These are phyloP conservation scores for Melaleuca quinquenervia DNA, from an alignment of 345 rosid genomes.

Conservation along the genomic window DNA sequence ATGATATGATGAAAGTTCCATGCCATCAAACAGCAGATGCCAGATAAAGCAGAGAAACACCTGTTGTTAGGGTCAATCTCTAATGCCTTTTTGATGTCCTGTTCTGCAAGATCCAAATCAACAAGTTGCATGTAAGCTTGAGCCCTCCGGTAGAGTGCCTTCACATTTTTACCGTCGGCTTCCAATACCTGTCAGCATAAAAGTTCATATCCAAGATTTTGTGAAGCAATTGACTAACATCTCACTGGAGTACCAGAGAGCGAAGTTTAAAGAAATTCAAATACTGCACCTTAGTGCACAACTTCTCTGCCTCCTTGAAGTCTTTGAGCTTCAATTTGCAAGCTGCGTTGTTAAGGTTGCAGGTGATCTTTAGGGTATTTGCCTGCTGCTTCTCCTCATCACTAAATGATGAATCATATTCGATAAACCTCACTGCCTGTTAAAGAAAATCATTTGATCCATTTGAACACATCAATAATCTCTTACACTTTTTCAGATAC, in stretches of 20 bases:
- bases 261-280: neutral
- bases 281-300: constrained; percentile 4
- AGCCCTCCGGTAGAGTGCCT: constrained; percentile 38
- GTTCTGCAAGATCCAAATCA: constrained; percentile 37
- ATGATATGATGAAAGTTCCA: neutral
- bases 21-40: neutral
- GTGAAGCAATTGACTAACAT: neutral
- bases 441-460: neutral
- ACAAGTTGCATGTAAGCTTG: constrained; percentile 31
- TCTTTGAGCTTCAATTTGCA: constrained; percentile 11
- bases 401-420: constrained; percentile 10
- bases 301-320: constrained; percentile 6
- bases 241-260: neutral
- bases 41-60: neutral
- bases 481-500: neutral
- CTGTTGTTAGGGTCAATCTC: constrained; percentile 42
- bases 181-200: constrained; percentile 21
- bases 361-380: constrained; percentile 3
- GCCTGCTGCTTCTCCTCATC: constrained; percentile 12
- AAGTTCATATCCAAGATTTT: neutral
- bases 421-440: constrained; percentile 4
- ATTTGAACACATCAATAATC: neutral
- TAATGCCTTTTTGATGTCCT: constrained; percentile 36
- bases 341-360: constrained; percentile 12
- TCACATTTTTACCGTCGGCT: constrained; percentile 23